These are phyloP conservation scores for Penstemon barbatus DNA, from an alignment of 257 asterid species.

Conservation along the genomic window DNA sequence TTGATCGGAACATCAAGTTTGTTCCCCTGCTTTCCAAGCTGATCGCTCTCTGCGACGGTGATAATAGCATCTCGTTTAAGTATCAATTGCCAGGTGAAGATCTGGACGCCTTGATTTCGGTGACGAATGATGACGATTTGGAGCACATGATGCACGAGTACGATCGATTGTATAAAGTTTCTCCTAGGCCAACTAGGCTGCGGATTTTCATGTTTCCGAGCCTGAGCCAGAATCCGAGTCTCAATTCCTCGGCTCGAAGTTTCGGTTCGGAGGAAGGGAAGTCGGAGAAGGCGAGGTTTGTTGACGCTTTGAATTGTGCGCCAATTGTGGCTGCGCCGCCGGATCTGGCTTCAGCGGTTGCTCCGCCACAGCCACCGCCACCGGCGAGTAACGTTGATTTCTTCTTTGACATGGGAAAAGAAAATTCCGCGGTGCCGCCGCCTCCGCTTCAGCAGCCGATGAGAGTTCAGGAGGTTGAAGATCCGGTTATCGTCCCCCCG, in stretches of 20 bases:
- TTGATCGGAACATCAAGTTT: slow-evolving; percentile 70
- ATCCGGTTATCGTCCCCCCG: slow-evolving; percentile 45
- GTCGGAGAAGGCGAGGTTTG: slow-evolving; percentile 90
- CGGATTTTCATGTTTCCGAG: slow-evolving; percentile 69
- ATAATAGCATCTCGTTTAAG: slow-evolving; percentile 56
- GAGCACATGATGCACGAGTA: slow-evolving; percentile 96
- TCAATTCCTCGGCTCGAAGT: slow-evolving; percentile 48
- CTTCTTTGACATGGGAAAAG: slow-evolving; percentile 73
- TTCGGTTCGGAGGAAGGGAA: slow-evolving; percentile 73
- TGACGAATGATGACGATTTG: slow-evolving; percentile 87
- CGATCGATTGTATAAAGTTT: slow-evolving; percentile 65
- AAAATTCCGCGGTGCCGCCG: slow-evolving; percentile 36
- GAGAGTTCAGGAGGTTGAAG: slow-evolving; percentile 40
- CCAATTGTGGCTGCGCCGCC: slow-evolving; percentile 57
- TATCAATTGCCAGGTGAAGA: slow-evolving; percentile 96
- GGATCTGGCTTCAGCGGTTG: slow-evolving; percentile 29
- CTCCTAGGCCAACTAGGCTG: slow-evolving; percentile 79
- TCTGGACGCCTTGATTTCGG: slow-evolving; percentile 92
- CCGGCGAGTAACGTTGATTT: slow-evolving; percentile 54
- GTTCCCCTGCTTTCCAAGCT: slow-evolving; percentile 53
- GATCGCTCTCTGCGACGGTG: slow-evolving; percentile 57
- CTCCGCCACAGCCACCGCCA: slow-evolving; percentile 34
- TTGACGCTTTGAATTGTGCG: slow-evolving; percentile 88
- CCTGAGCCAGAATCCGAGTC: slow-evolving; percentile 38
- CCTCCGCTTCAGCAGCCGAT: slow-evolving; percentile 38